Percentiles rank a stretch among this genome's conserved stretches.
These are phyloP conservation scores for Cucumis hystrix DNA, from an alignment of 306 rosid species.

Conservation along the genomic window DNA sequence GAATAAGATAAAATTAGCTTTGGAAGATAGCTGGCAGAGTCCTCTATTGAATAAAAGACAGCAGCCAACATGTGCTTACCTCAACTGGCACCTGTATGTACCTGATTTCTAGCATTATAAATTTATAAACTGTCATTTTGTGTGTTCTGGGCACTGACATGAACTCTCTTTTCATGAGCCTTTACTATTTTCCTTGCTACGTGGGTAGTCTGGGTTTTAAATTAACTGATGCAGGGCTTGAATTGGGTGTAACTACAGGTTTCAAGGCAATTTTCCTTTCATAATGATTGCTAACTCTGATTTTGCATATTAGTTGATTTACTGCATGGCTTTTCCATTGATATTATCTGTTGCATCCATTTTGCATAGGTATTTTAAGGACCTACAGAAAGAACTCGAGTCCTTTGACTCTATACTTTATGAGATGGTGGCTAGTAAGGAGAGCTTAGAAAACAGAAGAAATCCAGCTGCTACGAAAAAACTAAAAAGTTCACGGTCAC, in stretches of 20 bases:
- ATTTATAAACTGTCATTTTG: background rate
- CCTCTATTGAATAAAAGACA: background rate
- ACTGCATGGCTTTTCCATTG: background rate
- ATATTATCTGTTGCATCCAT: background rate
- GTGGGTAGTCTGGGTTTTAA: background rate
- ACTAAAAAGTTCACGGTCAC: slow-evolving; percentile 34
- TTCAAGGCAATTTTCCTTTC: background rate
- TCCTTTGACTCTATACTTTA: slow-evolving; percentile 78
- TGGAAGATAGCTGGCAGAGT: background rate
- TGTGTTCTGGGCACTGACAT: background rate
- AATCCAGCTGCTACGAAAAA: slow-evolving; percentile 29
- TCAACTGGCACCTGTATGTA: too few species aligned
- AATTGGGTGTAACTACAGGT: background rate
- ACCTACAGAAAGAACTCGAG: slow-evolving; percentile 81
- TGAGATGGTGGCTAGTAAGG: slow-evolving; percentile 85
- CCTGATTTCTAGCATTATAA: too few species aligned
- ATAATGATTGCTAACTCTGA: background rate
- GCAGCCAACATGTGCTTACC: too few species aligned
- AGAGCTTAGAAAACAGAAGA: slow-evolving; percentile 58
- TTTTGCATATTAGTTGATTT: background rate
- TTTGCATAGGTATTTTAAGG: slow-evolving; percentile 58
- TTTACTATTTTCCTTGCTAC: background rate
- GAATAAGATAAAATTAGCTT: background rate
- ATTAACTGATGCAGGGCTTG: background rate
- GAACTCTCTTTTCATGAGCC: background rate